phyloP scores from a whole-genome alignment of 2,329 filamentous ascomycete species.

The Colletotrichum cuscutae region DNA sequence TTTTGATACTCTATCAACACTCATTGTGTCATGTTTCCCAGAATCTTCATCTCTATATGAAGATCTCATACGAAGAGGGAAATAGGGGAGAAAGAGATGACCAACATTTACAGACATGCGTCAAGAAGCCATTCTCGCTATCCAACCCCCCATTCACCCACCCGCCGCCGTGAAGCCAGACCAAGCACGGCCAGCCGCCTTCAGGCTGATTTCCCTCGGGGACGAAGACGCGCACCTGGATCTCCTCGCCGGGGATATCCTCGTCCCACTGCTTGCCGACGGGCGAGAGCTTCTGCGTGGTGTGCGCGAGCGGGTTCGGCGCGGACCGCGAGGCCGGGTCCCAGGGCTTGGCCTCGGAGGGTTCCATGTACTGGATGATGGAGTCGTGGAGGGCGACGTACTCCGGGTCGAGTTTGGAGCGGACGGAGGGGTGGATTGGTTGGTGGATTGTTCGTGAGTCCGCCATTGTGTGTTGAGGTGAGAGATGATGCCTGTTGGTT shows the following conservation, averaged over 20 bases:
- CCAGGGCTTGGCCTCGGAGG: slow-evolving; percentile 47
- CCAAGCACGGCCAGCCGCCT: slow-evolving; percentile 45
- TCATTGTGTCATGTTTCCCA: not conserved
- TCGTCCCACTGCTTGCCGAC: slow-evolving; percentile 13
- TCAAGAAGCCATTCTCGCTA: slow-evolving; percentile 47
- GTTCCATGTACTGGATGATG: slow-evolving; percentile 48
- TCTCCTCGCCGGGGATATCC: slow-evolving; percentile 38
- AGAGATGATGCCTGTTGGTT: too few relatives aligned
- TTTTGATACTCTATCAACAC: not conserved
- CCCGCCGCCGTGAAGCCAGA: slow-evolving; percentile 53
- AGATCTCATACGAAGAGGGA: too few relatives aligned
- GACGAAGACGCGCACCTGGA: slow-evolving; percentile 45
- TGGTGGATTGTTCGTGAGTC: slow-evolving; percentile 39
- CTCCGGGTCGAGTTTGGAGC: slow-evolving; percentile 47
- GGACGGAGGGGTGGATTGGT: slow-evolving; percentile 46
- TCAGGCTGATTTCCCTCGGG: slow-evolving; percentile 33
- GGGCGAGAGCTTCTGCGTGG: slow-evolving; percentile 2
- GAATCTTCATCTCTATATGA: not conserved
- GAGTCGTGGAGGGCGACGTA: slow-evolving; percentile 51
- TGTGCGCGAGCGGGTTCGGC: slow-evolving; percentile 4
- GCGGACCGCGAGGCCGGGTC: slow-evolving; percentile 34
- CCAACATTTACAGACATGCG: slow-evolving; percentile 41
- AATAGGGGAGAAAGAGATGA: too few relatives aligned
- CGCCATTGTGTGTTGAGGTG: not conserved
- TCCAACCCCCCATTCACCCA: slow-evolving; percentile 49